These are phyloP conservation scores for Phytophthora meadii DNA, from an alignment of 352 stramenopile species.

Conservation along the genomic window DNA sequence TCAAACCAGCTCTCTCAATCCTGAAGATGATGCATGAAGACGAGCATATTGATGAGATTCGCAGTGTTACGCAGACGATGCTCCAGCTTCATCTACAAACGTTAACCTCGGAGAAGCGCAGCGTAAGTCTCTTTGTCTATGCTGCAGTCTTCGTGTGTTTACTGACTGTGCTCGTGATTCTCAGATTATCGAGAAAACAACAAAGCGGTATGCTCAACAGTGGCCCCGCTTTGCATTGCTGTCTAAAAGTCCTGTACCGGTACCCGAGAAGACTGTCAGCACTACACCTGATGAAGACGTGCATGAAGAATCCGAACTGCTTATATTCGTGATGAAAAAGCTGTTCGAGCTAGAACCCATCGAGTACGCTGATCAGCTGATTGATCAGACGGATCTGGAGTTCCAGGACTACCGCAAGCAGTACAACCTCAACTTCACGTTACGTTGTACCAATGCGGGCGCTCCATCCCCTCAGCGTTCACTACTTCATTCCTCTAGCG, in stretches of 20 bases:
- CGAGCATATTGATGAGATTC: slow-evolving; percentile 38
- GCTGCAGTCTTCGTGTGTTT: no score
- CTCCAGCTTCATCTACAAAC: slow-evolving; percentile 48
- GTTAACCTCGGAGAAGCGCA: slow-evolving; percentile 44
- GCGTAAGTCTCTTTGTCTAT: slow-evolving; percentile 23
- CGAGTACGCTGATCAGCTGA: slow-evolving; percentile 51
- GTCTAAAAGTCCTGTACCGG: slow-evolving; percentile 7
- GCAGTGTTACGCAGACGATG: slow-evolving; percentile 47
- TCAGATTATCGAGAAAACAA: slow-evolving; percentile 54
- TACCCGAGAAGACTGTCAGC: neutral
- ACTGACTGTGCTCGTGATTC: slow-evolving; percentile 3
- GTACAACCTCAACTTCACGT: slow-evolving; percentile 45
- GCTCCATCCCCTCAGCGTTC: slow-evolving; percentile 32
- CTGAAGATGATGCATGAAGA: slow-evolving; percentile 41
- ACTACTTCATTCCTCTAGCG: slow-evolving; percentile 26
- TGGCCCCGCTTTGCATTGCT: slow-evolving; percentile 30
- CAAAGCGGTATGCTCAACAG: slow-evolving; percentile 36
- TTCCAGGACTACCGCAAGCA: slow-evolving; percentile 48
- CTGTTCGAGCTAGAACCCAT: slow-evolving; percentile 52
- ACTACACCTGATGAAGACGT: slow-evolving; percentile 14
- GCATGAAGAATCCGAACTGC: slow-evolving; percentile 28
- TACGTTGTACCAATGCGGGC: slow-evolving; percentile 36
- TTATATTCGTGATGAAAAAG: slow-evolving; percentile 48
- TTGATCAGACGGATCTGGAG: slow-evolving; percentile 50
- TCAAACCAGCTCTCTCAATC: slow-evolving; percentile 38